phyloP scores from a whole-genome alignment of 257 asterid genomes.

The Mitragyna speciosa region DNA sequence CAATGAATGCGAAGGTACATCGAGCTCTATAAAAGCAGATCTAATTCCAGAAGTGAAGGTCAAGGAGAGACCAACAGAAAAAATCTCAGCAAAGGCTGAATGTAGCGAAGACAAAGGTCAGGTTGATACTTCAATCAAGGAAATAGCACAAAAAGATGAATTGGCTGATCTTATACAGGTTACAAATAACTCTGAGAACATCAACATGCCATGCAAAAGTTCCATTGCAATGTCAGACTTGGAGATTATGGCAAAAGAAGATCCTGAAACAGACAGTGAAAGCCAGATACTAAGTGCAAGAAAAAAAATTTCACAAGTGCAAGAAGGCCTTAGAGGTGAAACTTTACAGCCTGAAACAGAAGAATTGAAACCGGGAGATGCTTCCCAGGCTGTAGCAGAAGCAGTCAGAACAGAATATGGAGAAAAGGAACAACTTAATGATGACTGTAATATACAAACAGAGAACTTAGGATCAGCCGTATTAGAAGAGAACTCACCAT shows the following conservation, averaged over 20 bases:
- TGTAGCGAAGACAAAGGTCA: neutral
- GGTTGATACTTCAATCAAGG: neutral
- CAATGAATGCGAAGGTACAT: neutral
- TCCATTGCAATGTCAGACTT: neutral
- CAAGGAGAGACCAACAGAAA: conserved; percentile 1
- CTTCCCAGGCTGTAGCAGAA: conserved; percentile 14
- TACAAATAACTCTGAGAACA: neutral
- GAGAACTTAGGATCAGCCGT: conserved; percentile 17
- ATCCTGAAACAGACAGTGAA: neutral
- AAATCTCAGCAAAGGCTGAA: conserved; percentile 3
- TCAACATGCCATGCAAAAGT: neutral
- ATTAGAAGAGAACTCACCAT: conserved; percentile 8
- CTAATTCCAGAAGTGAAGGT: conserved; percentile 4
- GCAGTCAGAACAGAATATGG: conserved; percentile 19
- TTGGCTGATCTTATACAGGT: neutral
- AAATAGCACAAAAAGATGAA: neutral
- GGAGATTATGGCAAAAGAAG: conserved; percentile 5
- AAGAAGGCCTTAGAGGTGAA: conserved; percentile 24
- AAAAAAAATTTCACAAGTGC: conserved; percentile 3
- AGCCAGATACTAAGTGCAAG: neutral
- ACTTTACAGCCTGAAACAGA: conserved; percentile 5
- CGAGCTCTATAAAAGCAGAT: neutral
- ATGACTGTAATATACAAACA: conserved; percentile 16
- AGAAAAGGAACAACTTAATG: conserved; percentile 15
- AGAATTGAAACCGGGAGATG: conserved; percentile 12